phyloP scores from a whole-genome alignment of 2,329 filamentous ascomycete genomes.

The Cladophialophora yegresii region DNA sequence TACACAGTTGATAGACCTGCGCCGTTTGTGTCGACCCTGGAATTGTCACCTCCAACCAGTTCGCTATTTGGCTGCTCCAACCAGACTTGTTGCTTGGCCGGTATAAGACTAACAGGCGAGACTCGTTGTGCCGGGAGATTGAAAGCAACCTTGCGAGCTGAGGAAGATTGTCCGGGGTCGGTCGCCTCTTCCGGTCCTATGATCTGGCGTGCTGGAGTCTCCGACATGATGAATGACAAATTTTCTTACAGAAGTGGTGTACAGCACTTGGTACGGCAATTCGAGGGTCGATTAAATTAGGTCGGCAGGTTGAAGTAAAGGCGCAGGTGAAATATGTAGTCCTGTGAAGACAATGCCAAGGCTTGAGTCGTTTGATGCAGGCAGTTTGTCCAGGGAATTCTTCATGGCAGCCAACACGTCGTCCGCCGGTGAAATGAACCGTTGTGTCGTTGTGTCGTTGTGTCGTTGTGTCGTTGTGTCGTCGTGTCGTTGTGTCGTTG shows the following conservation, averaged over 20 bases:
- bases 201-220: not conserved
- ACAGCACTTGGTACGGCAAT: not conserved
- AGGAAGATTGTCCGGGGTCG: not conserved
- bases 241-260: constrained; percentile 4
- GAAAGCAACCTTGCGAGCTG: not conserved
- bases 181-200: not conserved
- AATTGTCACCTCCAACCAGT: constrained; percentile 10
- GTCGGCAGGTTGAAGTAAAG: not conserved
- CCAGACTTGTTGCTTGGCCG: constrained; percentile 12
- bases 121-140: constrained; percentile 4
- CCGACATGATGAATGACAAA: constrained; percentile 13
- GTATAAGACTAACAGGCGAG: not conserved
- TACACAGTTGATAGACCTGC: constrained; percentile 13
- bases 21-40: constrained; percentile 5
- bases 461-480: no score
- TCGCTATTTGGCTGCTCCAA: constrained; percentile 20
- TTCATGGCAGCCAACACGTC: constrained; percentile 6
- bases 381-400: not conserved
- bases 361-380: not conserved
- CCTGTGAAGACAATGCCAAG: constrained; percentile 4
- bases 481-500: no score
- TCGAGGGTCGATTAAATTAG: not conserved
- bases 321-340: constrained; percentile 3
- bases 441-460: not conserved
- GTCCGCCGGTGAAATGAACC: not conserved